phyloP scores from a whole-genome alignment of 2,329 filamentous ascomycete genomes.

The Diplodia sapinea region DNA sequence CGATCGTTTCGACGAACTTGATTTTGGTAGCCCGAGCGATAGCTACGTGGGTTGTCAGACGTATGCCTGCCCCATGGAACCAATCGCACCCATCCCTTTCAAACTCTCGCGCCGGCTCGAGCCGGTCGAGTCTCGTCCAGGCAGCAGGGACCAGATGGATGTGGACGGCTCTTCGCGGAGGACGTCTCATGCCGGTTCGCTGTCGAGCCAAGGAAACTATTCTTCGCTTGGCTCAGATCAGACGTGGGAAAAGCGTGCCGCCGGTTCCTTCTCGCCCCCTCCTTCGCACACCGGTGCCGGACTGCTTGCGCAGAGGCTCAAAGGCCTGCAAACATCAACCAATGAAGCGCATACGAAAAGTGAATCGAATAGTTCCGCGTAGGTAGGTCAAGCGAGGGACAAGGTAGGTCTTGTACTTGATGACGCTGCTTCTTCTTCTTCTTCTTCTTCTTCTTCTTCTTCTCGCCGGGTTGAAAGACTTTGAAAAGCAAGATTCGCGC shows the following conservation, averaged over 20 bases:
- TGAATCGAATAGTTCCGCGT: not conserved
- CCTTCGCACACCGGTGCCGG: conserved; percentile 65
- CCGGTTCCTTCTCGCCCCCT: conserved; percentile 61
- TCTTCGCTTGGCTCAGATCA: conserved; percentile 35
- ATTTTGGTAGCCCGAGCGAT: conserved; percentile 12
- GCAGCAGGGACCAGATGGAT: conserved; percentile 37
- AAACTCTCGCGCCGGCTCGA: conserved; percentile 35
- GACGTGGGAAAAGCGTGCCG: conserved; percentile 65
- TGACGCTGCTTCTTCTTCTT: too few species aligned
- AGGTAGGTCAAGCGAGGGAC: not conserved
- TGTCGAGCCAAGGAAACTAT: conserved; percentile 11
- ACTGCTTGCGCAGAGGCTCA: conserved; percentile 71
- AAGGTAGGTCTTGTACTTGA: conserved; percentile 10
- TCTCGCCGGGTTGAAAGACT: not conserved
- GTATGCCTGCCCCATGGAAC: conserved; percentile 17
- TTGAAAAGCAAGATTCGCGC: not conserved
- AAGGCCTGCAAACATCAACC: conserved; percentile 53
- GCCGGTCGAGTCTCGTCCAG: conserved; percentile 40
- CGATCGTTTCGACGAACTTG: conserved; percentile 34
- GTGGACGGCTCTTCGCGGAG: conserved; percentile 34
- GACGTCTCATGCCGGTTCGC: not conserved
- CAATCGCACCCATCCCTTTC: conserved; percentile 38
- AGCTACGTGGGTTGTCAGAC: not conserved
- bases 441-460: too few species aligned
- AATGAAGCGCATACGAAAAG: not conserved